Base-by-base conservation (phyloP, 2,329 filamentous ascomycete genomes). In the Pyrenochaeta sp. region DNA sequence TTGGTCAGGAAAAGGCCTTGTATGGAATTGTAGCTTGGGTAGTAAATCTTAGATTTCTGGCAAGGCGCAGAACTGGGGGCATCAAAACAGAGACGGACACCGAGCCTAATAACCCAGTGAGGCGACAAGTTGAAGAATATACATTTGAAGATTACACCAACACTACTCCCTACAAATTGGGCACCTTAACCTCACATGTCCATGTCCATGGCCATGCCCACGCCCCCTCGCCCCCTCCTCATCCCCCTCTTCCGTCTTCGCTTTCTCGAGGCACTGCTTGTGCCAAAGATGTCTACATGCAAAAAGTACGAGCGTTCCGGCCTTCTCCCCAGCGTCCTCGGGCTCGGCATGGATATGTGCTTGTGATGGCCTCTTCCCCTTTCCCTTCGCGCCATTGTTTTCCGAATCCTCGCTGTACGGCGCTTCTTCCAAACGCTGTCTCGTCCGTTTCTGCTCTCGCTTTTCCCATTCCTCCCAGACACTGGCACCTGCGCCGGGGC, bases 381-480 rank as follows among this genome's bases (percentile, higher is more conserved):
- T 74, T 60, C 76, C 58, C 76, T 80, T 61, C 79, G 81, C 41
- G 44, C 71, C 72, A 20, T 71, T 44, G 2, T 48, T 51, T 42
- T 71, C 72, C 9, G 14, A 32, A 18, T 73, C 46, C 1, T 34
- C 48, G 75, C 78, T 55, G 11, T 19, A 79, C 79, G 26, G 51
- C n/a, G 48, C 65, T 52, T 68, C 67, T 51, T 64, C 65, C 13
- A 31, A 36, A 13, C 79, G 80, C 68, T 84, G 86, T 2, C 64
- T 74, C 29, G 55, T 59, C 62, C 60, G 61, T 45, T 67, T 69
- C 51, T 50, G 72, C 28, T 72, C 71, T 45, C 74, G 73, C 41
- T 81, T 79, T 68, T 94, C 85, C 91, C 90, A 97, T 1, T 86
- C 86, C 36, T 89, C 85, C 77, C 90, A 96, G 1, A 96, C 81